Base-by-base conservation (phyloP, 345 rosid species). In the Camelina laxa region DNA sequence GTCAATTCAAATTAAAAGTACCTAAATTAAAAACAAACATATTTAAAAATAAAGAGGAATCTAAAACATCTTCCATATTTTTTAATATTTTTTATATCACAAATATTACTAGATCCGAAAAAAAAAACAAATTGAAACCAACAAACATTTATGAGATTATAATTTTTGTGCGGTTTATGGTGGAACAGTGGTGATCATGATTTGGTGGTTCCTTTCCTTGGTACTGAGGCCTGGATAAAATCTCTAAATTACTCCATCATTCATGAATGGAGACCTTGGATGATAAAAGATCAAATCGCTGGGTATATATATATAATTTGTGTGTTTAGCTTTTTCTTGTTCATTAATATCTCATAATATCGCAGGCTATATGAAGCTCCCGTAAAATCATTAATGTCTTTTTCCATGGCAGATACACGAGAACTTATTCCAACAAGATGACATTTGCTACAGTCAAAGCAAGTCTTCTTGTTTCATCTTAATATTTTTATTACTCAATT, bases 361-460 rank as follows among this genome's bases (percentile, higher is more conserved):
- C 42, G 3, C 53, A 38, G 24, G 1, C 10, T 38, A 24, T 22
- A 16, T 47, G 2, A n/a, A n/a, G 3, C 51, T 48, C 9, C 12
- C 13, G 5, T 10, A 3, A 17, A 69, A 30, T 8, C 42, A 1
- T 3, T 27, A 0, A 10, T 36, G 13, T 27, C 14, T 24, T 35
- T 21, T 1, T 24, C 5, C 30, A 27, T 49, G 6, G 6, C 44
- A 58, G 95, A 36, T 87, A 84, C 70, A 84, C 88, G 0, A 84
- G 91, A 71, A 80, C 89, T 11, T 54, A 22, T 54, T 2, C 59
- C 35, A 54, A 54, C 24, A 54, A 54, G 35, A 54, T 54, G 59
- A 81, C 91, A 49, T 90, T 77, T 56, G 91, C 88, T 8, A 90
- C 91, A 6, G 63, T 87, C 1, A 90, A 87, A 85, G 96, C 65